Percentiles rank a stretch among this genome's conserved stretches.
phyloP scores from a whole-genome alignment of 805 yeast genomes.

The Yamadazyma akitaensis region DNA sequence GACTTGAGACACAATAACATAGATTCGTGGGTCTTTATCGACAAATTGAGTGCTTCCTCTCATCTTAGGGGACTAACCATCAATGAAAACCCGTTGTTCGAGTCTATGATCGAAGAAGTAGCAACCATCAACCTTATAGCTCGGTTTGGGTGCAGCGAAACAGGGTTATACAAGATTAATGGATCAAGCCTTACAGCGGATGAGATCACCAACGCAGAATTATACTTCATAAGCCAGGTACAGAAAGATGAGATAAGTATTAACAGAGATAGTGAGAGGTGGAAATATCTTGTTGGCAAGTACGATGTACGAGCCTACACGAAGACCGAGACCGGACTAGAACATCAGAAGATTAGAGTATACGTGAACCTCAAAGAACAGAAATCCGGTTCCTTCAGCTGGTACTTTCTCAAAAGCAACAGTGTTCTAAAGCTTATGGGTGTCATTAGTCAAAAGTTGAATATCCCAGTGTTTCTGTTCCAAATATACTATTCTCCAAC shows the following conservation, averaged over 20 bases:
- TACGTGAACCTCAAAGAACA: not conserved
- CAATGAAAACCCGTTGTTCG: conserved; percentile 51
- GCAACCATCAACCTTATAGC: conserved; percentile 43
- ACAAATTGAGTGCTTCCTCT: conserved; percentile 25
- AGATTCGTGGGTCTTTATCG: conserved; percentile 46
- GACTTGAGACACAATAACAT: conserved; percentile 55
- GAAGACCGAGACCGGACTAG: not conserved
- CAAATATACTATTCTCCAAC: conserved; percentile 23
- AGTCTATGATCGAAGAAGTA: conserved; percentile 25
- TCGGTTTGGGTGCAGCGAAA: conserved; percentile 29
- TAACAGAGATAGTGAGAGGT: conserved; percentile 25
- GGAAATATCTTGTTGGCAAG: conserved; percentile 39
- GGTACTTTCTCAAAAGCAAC: conserved; percentile 22
- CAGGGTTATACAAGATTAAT: conserved; percentile 38
- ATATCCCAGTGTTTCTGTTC: conserved; percentile 22
- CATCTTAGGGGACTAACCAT: conserved; percentile 50
- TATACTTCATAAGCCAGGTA: conserved; percentile 59
- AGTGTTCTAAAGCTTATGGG: conserved; percentile 37
- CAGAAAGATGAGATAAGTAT: conserved; percentile 20
- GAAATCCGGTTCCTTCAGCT: not conserved
- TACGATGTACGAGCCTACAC: conserved; percentile 23
- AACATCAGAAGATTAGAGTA: conserved; percentile 12
- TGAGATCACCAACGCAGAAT: conserved; percentile 63
- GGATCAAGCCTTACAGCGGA: conserved; percentile 49
- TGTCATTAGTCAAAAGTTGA: conserved; percentile 16